These are phyloP conservation scores for Vigna mungo DNA, from an alignment of 306 rosid genomes.

Conservation along the genomic window DNA sequence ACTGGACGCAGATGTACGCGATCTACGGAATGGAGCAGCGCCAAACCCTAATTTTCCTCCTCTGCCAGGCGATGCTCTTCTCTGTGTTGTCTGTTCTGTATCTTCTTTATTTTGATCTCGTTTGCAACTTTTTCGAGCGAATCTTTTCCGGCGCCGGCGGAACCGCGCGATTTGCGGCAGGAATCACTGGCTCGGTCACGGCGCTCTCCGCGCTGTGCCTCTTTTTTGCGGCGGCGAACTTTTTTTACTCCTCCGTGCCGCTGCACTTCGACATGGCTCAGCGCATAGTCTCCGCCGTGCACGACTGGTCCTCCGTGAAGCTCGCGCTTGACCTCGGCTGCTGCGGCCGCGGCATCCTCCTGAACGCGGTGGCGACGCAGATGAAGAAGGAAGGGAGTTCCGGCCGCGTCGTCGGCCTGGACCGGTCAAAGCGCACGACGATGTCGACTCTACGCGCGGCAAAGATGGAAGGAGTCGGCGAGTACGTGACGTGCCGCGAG, in stretches of 20 bases:
- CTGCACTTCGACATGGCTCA: conserved; percentile 93
- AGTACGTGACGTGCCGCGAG: conserved; percentile 94
- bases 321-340: conserved; percentile 97
- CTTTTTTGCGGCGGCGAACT: conserved; percentile 86
- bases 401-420: conserved; percentile 93
- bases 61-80: conserved; percentile 79
- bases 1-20: conserved; percentile 95
- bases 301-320: conserved; percentile 93
- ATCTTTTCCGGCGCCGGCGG: conserved; percentile 58
- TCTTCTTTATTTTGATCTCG: conserved; percentile 67
- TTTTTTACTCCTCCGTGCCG: conserved; percentile 91
- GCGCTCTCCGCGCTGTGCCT: conserved; percentile 87
- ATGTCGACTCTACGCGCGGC: conserved; percentile 75
- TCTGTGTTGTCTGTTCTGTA: conserved; percentile 70
- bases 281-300: conserved; percentile 78
- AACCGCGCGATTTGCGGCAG: conserved; percentile 87
- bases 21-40: conserved; percentile 94
- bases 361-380: conserved; percentile 94
- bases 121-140: conserved; percentile 63
- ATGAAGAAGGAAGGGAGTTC: conserved; percentile 89
- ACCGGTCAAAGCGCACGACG: conserved; percentile 63
- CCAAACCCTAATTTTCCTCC: conserved; percentile 81
- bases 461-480: conserved; percentile 85
- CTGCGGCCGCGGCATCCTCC: conserved; percentile 94
- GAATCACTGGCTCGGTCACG: conserved; percentile 81